Conservation (phyloP, 306 rosid genomes). For the Quercus mongolica region DNA sequence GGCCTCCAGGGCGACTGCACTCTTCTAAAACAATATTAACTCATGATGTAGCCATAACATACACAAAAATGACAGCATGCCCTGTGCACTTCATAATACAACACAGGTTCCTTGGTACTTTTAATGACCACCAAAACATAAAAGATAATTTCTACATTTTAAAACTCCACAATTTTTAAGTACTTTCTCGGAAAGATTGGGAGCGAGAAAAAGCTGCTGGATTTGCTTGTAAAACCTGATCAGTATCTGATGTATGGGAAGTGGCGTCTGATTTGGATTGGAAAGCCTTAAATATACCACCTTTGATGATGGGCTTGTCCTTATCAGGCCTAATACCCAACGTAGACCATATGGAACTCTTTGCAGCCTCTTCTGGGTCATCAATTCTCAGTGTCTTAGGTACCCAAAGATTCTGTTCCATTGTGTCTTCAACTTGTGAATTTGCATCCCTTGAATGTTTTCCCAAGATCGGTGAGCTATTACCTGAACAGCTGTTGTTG, state of each 20-base stretch:
- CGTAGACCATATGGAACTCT: conserved; percentile 59
- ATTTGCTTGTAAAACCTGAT: conserved; percentile 46
- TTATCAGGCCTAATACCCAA: conserved; percentile 33
- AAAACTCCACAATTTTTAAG: conserved; percentile 5
- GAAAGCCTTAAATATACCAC: conserved; percentile 57
- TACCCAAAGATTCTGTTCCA: conserved; percentile 53
- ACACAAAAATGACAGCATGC: conserved; percentile 1
- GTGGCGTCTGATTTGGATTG: conserved; percentile 31
- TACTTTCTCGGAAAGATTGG: conserved; percentile 44
- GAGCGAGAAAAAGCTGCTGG: conserved; percentile 65
- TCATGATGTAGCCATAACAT: conserved; percentile 14
- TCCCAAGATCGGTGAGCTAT: conserved; percentile 45
- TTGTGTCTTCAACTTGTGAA: conserved; percentile 23
- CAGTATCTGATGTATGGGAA: conserved; percentile 28
- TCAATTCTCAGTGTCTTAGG: conserved; percentile 60
- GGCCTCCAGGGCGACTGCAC: conserved; percentile 7
- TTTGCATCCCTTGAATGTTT: conserved; percentile 60
- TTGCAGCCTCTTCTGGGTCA: conserved; percentile 59
- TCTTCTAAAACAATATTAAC: conserved; percentile 9
- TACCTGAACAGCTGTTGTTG: conserved; percentile 29
- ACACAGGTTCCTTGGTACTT: conserved; percentile 8
- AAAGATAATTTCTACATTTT: not conserved
- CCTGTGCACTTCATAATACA: conserved; percentile 8
- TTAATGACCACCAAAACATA: conserved; percentile 7
- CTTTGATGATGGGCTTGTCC: conserved; percentile 36